Evolutionary conservation across 768 basidiomycete species (phyloP).

Genomic region (Boletus fagicola): DNA sequence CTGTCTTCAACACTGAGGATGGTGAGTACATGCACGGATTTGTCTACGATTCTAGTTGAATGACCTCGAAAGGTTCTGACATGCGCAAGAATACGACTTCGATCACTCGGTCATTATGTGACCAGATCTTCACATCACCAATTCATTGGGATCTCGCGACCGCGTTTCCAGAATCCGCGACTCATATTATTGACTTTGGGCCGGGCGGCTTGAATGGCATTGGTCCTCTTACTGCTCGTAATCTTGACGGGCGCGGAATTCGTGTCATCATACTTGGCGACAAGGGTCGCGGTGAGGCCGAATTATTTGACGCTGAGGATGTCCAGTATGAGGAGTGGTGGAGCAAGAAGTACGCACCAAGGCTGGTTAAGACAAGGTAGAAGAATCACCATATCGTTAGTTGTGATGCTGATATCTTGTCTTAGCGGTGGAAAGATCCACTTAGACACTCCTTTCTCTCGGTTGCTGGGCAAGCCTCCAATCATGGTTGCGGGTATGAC

Average conservation of each 20-base stretch:
- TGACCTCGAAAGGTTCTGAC: slow-evolving; percentile 65
- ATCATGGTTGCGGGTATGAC: slow-evolving; percentile 99
- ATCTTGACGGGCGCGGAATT: slow-evolving; percentile 91
- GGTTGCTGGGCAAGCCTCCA: slow-evolving; percentile 92
- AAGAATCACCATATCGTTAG: not conserved
- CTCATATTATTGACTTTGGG: slow-evolving; percentile 95
- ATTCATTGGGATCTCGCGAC: slow-evolving; percentile 95
- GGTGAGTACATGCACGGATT: slow-evolving; percentile 50
- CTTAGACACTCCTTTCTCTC: slow-evolving; percentile 95
- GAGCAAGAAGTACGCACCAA: slow-evolving; percentile 84
- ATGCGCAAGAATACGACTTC: slow-evolving; percentile 67
- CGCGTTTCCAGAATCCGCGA: slow-evolving; percentile 84
- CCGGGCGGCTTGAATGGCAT: slow-evolving; percentile 94
- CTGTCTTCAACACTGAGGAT: slow-evolving; percentile 91
- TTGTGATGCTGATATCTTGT: slow-evolving; percentile 1
- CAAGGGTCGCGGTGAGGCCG: slow-evolving; percentile 82
- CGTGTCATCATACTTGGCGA: slow-evolving; percentile 90
- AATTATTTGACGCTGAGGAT: slow-evolving; percentile 67
- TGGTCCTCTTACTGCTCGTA: slow-evolving; percentile 84
- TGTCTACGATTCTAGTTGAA: slow-evolving; percentile 23
- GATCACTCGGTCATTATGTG: slow-evolving; percentile 83
- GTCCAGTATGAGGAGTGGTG: slow-evolving; percentile 86
- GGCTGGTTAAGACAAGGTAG: slow-evolving; percentile 85
- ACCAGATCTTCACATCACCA: slow-evolving; percentile 88
- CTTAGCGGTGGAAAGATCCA: slow-evolving; percentile 85